Evolutionary conservation across 2,329 filamentous ascomycete species (phyloP).

Genomic region (Endocalyx cinctus): DNA sequence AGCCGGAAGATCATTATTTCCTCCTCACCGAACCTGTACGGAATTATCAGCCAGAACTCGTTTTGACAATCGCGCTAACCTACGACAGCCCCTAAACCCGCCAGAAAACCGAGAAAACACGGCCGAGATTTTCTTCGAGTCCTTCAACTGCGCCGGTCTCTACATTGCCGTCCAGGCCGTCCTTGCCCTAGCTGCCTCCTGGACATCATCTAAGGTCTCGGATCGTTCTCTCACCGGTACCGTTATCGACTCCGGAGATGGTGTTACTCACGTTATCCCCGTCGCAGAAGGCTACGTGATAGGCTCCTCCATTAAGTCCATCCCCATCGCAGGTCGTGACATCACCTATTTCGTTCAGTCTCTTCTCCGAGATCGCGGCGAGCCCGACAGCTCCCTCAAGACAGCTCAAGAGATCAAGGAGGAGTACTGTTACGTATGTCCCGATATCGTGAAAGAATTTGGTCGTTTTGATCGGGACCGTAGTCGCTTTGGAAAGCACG

Average conservation of each 20-base stretch:
- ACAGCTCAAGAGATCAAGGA: conserved; percentile 98
- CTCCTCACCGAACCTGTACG: conserved; percentile 92
- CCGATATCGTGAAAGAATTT: conserved; percentile 99
- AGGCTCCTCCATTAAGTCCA: conserved; percentile 97
- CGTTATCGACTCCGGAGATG: conserved; percentile 97
- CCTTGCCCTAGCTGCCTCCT: conserved; percentile 90
- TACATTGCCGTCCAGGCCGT: conserved; percentile 99
- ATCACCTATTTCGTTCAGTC: conserved; percentile 99
- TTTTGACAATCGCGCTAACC: conserved; percentile 9
- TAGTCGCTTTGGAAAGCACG: conserved; percentile 85
- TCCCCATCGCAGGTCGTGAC: conserved; percentile 94
- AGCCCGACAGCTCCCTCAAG: conserved; percentile 94
- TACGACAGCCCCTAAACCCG: conserved; percentile 79
- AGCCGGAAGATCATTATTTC: conserved; percentile 98
- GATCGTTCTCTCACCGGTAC: conserved; percentile 95
- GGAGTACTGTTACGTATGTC: conserved; percentile 96
- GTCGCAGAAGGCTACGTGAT: conserved; percentile 99
- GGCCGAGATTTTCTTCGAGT: conserved; percentile 99
- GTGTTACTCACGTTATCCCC: conserved; percentile 98
- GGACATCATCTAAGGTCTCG: conserved; percentile 97
- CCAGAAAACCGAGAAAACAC: conserved; percentile 99
- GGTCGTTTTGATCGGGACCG: conserved; percentile 89
- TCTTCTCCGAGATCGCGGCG: conserved; percentile 88
- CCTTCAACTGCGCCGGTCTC: conserved; percentile 97
- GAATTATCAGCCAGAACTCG: too few relatives aligned